phyloP scores from a whole-genome alignment of 345 rosid genomes.

The Barbarea vulgaris region DNA sequence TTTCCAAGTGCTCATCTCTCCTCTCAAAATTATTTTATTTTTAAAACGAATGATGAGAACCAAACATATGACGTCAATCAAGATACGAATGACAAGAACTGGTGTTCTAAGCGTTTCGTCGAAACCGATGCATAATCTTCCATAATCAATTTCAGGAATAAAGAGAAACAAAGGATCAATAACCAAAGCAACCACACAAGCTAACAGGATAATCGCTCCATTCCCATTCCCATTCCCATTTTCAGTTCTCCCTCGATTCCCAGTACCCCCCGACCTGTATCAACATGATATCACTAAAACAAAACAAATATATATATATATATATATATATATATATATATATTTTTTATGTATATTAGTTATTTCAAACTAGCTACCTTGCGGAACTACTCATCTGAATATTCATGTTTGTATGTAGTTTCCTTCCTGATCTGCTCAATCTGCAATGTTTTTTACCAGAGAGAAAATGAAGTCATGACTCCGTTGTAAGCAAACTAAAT shows the following conservation, averaged over 20 bases:
- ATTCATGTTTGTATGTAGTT: background rate
- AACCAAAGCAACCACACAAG: slow-evolving; percentile 30
- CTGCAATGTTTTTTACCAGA: too few relatives aligned
- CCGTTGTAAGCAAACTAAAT: too few relatives aligned
- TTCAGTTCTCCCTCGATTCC: background rate
- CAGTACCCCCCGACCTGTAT: background rate
- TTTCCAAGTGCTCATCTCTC: background rate
- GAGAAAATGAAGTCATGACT: too few relatives aligned
- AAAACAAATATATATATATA: background rate
- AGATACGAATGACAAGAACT: slow-evolving; percentile 15
- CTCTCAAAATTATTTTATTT: background rate
- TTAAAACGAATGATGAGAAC: slow-evolving; percentile 23
- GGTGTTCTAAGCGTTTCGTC: slow-evolving; percentile 10
- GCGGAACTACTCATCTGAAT: background rate
- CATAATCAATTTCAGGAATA: slow-evolving; percentile 31
- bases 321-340: too few relatives aligned
- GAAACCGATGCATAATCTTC: background rate
- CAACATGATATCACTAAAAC: background rate
- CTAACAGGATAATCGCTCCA: slow-evolving; percentile 10
- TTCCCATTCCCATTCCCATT: too few relatives aligned
- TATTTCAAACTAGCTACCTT: background rate
- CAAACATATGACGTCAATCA: slow-evolving; percentile 20
- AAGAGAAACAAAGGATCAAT: slow-evolving; percentile 44
- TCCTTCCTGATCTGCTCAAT: background rate
- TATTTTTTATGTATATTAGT: too few relatives aligned